Conservation (phyloP, 345 rosid genomes). For the Syzygium jambos region DNA sequence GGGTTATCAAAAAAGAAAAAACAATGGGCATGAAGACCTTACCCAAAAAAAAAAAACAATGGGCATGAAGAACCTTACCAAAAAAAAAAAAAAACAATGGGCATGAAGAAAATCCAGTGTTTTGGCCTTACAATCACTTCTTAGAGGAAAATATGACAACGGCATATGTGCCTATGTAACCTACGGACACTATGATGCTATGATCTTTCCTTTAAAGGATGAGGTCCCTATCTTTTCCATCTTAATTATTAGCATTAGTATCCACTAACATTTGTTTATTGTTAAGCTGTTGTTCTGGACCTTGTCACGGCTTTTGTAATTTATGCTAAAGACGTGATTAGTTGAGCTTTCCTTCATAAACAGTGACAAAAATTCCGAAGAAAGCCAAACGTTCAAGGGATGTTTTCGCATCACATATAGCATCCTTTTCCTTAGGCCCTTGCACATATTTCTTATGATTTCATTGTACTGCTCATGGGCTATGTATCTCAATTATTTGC, state of each 20-base stretch:
- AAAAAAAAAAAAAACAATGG: too few species aligned
- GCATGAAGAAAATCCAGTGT: not conserved
- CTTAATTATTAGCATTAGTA: not conserved
- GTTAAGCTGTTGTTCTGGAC: not conserved
- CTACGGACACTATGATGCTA: not conserved
- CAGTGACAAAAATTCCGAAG: not conserved
- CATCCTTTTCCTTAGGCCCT: not conserved
- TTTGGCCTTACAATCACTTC: not conserved
- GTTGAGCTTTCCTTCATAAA: not conserved
- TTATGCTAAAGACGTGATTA: not conserved
- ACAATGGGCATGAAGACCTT: too few species aligned
- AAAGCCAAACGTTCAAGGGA: too few species aligned
- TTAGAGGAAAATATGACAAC: not conserved
- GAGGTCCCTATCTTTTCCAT: not conserved
- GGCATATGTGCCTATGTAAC: not conserved
- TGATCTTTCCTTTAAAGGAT: not conserved
- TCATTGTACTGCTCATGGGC: not conserved
- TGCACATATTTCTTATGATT: not conserved
- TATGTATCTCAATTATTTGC: not conserved
- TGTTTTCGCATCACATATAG: not conserved
- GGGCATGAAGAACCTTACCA: too few species aligned
- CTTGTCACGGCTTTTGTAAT: not conserved
- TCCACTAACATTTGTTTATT: not conserved
- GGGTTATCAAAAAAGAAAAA: too few species aligned
- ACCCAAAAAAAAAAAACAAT: too few species aligned